Percentiles rank a stretch among this genome's conserved stretches.
These are phyloP conservation scores for Talaromyces funiculosus DNA, from an alignment of 2,329 filamentous ascomycete genomes.

Conservation along the genomic window DNA sequence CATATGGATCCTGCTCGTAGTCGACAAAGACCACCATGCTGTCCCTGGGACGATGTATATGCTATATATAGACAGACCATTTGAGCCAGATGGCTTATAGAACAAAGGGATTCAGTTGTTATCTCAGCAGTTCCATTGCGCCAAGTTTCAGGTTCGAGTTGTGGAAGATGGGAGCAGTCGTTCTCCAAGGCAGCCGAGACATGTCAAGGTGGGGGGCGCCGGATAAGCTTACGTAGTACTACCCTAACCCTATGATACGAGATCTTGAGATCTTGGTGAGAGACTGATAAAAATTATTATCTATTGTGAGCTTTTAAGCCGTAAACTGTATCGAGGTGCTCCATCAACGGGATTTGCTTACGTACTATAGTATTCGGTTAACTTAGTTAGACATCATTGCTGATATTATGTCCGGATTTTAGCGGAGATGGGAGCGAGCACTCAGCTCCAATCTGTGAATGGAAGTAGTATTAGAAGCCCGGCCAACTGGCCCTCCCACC, in stretches of 20 bases:
- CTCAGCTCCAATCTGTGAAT: background rate
- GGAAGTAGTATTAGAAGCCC: background rate
- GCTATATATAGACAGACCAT: slow-evolving; percentile 8
- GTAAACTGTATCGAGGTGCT: background rate
- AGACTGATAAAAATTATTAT: background rate
- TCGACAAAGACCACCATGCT: slow-evolving; percentile 48
- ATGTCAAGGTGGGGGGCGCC: background rate
- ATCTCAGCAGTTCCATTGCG: background rate
- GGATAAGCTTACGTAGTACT: background rate
- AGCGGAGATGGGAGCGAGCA: too few relatives aligned
- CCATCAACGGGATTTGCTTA: background rate
- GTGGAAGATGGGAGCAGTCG: background rate
- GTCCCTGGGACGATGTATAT: slow-evolving; percentile 18
- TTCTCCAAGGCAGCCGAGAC: background rate
- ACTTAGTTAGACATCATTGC: background rate
- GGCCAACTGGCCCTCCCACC: slow-evolving; percentile 2
- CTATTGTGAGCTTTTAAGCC: too few relatives aligned
- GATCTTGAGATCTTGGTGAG: background rate
- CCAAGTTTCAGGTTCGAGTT: background rate
- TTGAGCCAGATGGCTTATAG: slow-evolving; percentile 14
- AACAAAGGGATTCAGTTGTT: background rate
- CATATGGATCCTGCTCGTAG: slow-evolving; percentile 35
- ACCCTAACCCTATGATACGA: background rate
- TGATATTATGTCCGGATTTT: background rate
- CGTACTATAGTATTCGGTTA: background rate